phyloP scores from a whole-genome alignment of 1,284 basidiomycete genomes.

The Uromyces viciae-fabae region DNA sequence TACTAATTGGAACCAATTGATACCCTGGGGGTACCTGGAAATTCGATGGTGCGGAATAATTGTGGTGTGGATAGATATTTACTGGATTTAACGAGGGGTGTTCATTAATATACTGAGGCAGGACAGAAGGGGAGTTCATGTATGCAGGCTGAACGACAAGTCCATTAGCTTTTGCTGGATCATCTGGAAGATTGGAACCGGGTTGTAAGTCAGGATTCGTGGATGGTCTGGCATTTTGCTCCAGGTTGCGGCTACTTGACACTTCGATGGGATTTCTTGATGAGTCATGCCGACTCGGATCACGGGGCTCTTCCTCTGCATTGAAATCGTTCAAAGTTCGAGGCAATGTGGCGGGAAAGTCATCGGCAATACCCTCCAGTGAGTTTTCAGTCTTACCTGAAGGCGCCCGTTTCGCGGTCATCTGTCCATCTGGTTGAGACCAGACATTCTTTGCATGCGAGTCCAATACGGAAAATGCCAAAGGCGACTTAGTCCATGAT shows the following conservation, averaged over 20 bases:
- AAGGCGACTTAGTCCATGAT: conserved; percentile 36
- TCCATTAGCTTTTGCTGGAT: conserved; percentile 24
- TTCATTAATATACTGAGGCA: not conserved
- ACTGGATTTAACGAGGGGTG: not conserved
- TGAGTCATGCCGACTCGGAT: not conserved
- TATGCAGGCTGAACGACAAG: conserved; percentile 3
- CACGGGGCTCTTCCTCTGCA: conserved; percentile 32
- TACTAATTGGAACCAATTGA: conserved; percentile 42
- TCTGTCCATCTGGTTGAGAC: conserved; percentile 45
- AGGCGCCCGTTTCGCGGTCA: conserved; percentile 19
- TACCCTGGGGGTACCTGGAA: conserved; percentile 42
- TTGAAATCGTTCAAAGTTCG: conserved; percentile 45
- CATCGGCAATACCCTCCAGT: conserved; percentile 40
- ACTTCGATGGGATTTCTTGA: not conserved
- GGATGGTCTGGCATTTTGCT: not conserved
- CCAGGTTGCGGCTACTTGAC: not conserved
- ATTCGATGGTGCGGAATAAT: conserved; percentile 33
- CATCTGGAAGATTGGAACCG: conserved; percentile 13
- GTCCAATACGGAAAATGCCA: conserved; percentile 40
- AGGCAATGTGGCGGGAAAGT: conserved; percentile 39
- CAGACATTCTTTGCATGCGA: conserved; percentile 43
- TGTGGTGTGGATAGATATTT: not conserved
- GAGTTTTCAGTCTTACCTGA: conserved; percentile 44
- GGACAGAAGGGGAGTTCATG: not conserved
- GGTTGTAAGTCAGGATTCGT: conserved; percentile 5